Percentiles rank a stretch among this genome's conserved stretches.
Evolutionary conservation across 345 rosid genomes (phyloP).

Genomic region (Gossypium ekmanianum): DNA sequence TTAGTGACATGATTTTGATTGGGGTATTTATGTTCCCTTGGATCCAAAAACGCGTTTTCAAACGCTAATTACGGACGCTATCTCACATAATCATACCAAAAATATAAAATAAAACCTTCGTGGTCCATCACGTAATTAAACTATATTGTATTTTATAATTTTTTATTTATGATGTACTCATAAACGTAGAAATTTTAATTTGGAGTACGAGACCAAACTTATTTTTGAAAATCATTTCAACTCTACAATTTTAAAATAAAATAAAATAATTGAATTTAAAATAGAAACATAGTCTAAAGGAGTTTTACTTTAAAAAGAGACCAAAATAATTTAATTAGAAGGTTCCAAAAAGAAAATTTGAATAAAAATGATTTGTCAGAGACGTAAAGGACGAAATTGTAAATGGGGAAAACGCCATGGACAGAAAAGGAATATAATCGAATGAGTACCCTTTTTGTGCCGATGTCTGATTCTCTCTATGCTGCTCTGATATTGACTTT

Average conservation of each 20-base stretch:
- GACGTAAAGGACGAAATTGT: constrained; percentile 7
- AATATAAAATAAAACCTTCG: background rate
- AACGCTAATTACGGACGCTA: constrained; percentile 8
- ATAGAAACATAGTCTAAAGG: no score
- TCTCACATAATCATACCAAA: background rate
- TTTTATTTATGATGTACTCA: background rate
- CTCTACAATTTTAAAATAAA: no score
- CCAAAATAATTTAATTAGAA: background rate
- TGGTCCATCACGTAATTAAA: background rate
- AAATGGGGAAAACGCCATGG: background rate
- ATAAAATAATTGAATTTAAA: no score
- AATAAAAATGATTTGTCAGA: background rate
- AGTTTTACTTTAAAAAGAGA: no score
- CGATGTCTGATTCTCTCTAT: background rate
- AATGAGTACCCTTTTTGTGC: background rate
- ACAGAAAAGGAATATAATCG: background rate
- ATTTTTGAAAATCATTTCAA: no score
- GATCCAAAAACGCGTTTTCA: background rate
- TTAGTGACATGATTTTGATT: background rate
- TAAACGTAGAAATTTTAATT: no score
- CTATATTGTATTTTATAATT: no score
- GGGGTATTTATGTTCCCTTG: background rate
- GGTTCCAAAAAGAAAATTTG: background rate
- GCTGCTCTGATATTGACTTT: background rate
- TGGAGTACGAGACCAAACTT: no score